Percentiles rank a stretch among this genome's conserved stretches.
Evolutionary conservation across 2,329 filamentous ascomycete genomes (phyloP).

Genomic region (Clarireedia monteithiana): DNA sequence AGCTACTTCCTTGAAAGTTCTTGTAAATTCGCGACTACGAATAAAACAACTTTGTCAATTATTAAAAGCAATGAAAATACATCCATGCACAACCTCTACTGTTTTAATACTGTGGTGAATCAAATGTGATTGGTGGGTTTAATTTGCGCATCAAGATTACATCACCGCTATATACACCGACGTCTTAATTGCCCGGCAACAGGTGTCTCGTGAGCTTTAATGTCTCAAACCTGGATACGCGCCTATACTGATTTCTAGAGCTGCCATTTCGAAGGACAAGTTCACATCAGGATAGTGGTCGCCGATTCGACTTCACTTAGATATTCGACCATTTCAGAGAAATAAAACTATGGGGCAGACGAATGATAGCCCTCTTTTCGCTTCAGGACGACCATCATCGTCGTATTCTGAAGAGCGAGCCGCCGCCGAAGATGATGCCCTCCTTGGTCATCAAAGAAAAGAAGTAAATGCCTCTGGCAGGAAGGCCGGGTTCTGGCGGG

Average conservation of each 20-base stretch:
- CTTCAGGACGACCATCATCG: constrained; percentile 41
- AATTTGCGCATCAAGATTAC: not conserved
- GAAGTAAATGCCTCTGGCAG: constrained; percentile 20
- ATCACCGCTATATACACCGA: constrained; percentile 5
- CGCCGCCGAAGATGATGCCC: constrained; percentile 36
- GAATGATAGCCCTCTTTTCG: constrained; percentile 25
- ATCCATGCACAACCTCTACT: not conserved
- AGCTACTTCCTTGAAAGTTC: too few relatives aligned
- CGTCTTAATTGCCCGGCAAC: constrained; percentile 5
- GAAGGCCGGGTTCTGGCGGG: constrained; percentile 56
- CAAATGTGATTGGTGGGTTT: not conserved
- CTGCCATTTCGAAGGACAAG: not conserved
- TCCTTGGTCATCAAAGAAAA: constrained; percentile 27
- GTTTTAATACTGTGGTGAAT: not conserved
- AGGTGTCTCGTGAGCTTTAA: constrained; percentile 1
- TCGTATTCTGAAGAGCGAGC: constrained; percentile 46
- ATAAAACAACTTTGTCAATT: not conserved
- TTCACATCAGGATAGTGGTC: not conserved
- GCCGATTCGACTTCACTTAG: too few relatives aligned
- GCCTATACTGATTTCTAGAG: not conserved
- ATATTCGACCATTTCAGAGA: not conserved
- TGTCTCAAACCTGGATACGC: not conserved
- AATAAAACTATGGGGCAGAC: constrained; percentile 14
- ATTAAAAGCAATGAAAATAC: not conserved
- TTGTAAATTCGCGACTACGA: not conserved